phyloP scores from a whole-genome alignment of 2,329 filamentous ascomycete species.

The Raffaelea albimanens region DNA sequence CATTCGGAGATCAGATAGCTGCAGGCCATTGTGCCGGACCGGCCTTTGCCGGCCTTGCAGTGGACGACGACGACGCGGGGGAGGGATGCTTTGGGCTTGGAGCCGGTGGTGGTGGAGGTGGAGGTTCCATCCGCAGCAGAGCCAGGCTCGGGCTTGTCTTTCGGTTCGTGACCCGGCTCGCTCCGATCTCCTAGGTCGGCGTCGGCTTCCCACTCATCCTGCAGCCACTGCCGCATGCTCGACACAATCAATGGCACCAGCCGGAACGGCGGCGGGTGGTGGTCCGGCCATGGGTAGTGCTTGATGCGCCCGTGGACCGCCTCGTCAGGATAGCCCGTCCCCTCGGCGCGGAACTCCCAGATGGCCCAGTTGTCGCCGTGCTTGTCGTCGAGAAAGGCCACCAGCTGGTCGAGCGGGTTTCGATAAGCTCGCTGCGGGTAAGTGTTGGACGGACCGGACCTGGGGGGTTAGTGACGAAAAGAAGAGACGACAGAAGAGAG shows the following conservation, averaged over 20 bases:
- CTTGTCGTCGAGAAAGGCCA: slow-evolving; percentile 77
- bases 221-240: slow-evolving; percentile 84
- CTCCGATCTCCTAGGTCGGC: slow-evolving; percentile 16
- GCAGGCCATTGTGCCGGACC: slow-evolving; percentile 80
- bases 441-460: slow-evolving; percentile 80
- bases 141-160: neutral
- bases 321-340: slow-evolving; percentile 86
- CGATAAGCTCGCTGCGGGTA: slow-evolving; percentile 90
- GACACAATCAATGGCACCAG: slow-evolving; percentile 83
- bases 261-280: slow-evolving; percentile 89
- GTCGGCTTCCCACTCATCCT: slow-evolving; percentile 28
- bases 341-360: slow-evolving; percentile 96
- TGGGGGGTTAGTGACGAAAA: slow-evolving; percentile 29
- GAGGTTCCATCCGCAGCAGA: no score
- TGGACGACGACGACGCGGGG: slow-evolving; percentile 83
- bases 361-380: slow-evolving; percentile 84
- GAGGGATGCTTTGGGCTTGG: no score
- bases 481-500: no score
- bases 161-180: slow-evolving; percentile 4
- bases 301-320: slow-evolving; percentile 78
- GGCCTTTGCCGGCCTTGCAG: slow-evolving; percentile 93
- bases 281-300: slow-evolving; percentile 95
- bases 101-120: no score
- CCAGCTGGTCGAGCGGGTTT: slow-evolving; percentile 80
- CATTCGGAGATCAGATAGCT: slow-evolving; percentile 87